Conservation (phyloP, 2,329 filamentous ascomycete species). For the Graphilbum fragrans region DNA sequence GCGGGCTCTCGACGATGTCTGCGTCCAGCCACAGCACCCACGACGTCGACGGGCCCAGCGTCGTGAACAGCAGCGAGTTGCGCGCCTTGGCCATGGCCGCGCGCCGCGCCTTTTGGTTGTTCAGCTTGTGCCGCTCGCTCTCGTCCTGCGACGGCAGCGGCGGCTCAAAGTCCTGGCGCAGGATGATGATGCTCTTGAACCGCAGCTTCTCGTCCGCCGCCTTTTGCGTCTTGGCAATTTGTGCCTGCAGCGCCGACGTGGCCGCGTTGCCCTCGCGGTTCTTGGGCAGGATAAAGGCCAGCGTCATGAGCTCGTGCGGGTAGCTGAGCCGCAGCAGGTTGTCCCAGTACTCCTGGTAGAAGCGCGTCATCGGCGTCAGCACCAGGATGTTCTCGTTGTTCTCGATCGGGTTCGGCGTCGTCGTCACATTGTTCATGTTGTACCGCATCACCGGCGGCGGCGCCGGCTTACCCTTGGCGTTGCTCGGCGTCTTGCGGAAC, state of each 20-base stretch:
- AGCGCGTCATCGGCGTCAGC: constrained; percentile 82
- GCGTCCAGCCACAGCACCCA: constrained; percentile 97
- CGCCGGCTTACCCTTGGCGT: constrained; percentile 36
- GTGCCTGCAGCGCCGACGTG: constrained; percentile 68
- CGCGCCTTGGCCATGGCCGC: constrained; percentile 87
- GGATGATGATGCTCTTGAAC: constrained; percentile 87
- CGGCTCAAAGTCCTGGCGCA: constrained; percentile 87
- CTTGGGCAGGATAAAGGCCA: constrained; percentile 94
- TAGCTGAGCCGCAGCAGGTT: constrained; percentile 77
- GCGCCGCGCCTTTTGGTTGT: constrained; percentile 75
- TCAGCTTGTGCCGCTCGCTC: constrained; percentile 79
- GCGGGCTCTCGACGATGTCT: constrained; percentile 82
- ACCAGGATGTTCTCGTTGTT: constrained; percentile 83
- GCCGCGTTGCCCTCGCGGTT: constrained; percentile 85
- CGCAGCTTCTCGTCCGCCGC: constrained; percentile 62
- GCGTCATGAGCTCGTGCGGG: constrained; percentile 85
- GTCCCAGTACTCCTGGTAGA: constrained; percentile 93
- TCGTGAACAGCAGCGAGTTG: constrained; percentile 92
- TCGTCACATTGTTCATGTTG: constrained; percentile 89
- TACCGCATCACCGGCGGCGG: constrained; percentile 82
- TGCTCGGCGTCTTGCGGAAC: constrained; percentile 50
- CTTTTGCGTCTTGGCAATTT: constrained; percentile 76
- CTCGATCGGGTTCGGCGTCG: constrained; percentile 59
- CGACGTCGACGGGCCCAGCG: constrained; percentile 75
- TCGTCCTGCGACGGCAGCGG: constrained; percentile 73